Percentiles rank a stretch among this genome's conserved stretches.
phyloP scores from a whole-genome alignment of 768 basidiomycete species.

The Suillus clintonianus region DNA sequence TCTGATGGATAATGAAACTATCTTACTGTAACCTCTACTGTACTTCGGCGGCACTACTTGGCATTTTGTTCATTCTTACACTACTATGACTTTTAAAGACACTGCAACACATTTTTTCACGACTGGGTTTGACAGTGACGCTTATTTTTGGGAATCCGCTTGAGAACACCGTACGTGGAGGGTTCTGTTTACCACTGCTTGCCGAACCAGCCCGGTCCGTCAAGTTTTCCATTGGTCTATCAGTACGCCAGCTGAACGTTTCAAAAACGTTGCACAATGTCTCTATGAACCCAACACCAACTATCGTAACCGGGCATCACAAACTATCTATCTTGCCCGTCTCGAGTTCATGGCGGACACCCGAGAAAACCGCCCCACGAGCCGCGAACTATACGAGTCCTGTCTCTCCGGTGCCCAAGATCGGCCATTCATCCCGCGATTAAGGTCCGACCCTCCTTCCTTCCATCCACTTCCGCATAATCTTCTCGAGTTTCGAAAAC shows the following conservation, averaged over 20 bases:
- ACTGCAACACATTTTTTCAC: background rate
- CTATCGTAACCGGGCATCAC: conserved; percentile 17
- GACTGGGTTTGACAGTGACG: background rate
- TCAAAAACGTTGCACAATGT: conserved; percentile 25
- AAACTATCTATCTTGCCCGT: conserved; percentile 7
- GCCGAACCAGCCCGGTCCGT: too few relatives aligned
- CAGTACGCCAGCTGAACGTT: conserved; percentile 7
- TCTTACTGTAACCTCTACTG: background rate
- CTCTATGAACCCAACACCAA: conserved; percentile 21
- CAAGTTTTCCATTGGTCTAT: conserved; percentile 2
- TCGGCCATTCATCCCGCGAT: conserved; percentile 57
- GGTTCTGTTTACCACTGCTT: too few relatives aligned
- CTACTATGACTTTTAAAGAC: background rate
- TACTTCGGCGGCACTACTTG: background rate
- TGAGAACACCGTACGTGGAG: background rate
- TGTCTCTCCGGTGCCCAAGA: conserved; percentile 53
- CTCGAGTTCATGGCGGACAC: conserved; percentile 16
- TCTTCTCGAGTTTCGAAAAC: conserved; percentile 62
- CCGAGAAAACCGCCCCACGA: conserved; percentile 32
- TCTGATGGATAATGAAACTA: conserved; percentile 5
- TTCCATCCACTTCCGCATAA: conserved; percentile 45
- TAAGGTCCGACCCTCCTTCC: conserved; percentile 53
- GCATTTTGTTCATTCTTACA: background rate
- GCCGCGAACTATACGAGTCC: conserved; percentile 56
- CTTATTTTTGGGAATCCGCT: background rate